phyloP scores from a whole-genome alignment of 495 filamentous ascomycete genomes.

The Tuber brumale region DNA sequence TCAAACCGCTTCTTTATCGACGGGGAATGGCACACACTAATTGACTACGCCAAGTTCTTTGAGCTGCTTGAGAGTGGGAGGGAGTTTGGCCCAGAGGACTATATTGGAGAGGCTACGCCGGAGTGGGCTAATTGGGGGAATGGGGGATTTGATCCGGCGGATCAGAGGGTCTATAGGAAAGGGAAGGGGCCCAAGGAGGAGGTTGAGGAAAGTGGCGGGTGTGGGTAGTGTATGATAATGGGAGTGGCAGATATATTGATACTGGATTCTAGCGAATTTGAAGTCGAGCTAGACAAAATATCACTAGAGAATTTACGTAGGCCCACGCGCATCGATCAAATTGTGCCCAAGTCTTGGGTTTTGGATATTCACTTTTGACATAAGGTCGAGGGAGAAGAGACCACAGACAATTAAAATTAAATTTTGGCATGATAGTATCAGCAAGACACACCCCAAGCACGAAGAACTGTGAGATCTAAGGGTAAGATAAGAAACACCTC shows the following conservation, averaged over 20 bases:
- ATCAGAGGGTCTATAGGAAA: constrained; percentile 76
- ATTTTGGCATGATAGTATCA: neutral
- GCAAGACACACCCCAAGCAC: neutral
- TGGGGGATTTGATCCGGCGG: constrained; percentile 86
- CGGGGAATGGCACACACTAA: constrained; percentile 81
- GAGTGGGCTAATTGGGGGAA: constrained; percentile 94
- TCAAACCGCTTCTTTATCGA: constrained; percentile 64
- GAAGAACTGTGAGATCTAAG: neutral
- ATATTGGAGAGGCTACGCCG: constrained; percentile 72
- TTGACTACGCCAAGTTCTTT: constrained; percentile 87
- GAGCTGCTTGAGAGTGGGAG: constrained; percentile 65
- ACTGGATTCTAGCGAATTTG: neutral
- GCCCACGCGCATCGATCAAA: neutral
- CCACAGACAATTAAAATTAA: neutral
- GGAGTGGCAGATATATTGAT: neutral
- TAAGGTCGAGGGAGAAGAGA: neutral
- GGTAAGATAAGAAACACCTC: neutral
- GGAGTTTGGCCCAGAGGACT: constrained; percentile 80
- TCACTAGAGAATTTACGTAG: neutral
- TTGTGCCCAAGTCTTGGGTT: neutral
- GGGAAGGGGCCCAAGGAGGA: constrained; percentile 48
- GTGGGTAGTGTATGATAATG: constrained; percentile 17
- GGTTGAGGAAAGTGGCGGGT: constrained; percentile 23
- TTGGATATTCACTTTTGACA: neutral
- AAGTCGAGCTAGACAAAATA: neutral